Evolutionary conservation across 345 rosid genomes (phyloP).

Genomic region (Carallia brachiata): DNA sequence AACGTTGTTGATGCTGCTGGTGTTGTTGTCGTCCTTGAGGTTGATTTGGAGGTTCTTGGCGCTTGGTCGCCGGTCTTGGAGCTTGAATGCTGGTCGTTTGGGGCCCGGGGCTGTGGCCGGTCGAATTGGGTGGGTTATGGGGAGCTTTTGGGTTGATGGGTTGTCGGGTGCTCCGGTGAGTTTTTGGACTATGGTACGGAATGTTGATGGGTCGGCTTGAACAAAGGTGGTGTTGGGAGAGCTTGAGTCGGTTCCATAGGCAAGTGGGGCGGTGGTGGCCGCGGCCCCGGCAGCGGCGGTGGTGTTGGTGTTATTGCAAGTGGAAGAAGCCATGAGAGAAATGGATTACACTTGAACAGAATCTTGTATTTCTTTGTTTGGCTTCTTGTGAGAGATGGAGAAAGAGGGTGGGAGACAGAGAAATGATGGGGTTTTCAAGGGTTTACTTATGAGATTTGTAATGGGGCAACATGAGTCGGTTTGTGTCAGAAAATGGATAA

Average conservation of each 20-base stretch:
- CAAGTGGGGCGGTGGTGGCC: constrained; percentile 27
- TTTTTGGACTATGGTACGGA: constrained; percentile 81
- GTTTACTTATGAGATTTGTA: background rate
- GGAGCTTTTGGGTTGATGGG: constrained; percentile 47
- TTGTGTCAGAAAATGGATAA: background rate
- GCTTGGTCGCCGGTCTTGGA: constrained; percentile 73
- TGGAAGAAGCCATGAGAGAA: constrained; percentile 28
- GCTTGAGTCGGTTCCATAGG: constrained; percentile 45
- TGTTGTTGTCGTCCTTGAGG: constrained; percentile 37
- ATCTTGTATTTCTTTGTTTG: constrained; percentile 13
- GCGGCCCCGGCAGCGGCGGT: background rate
- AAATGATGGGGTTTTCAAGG: background rate
- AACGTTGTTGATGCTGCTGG: constrained; percentile 4
- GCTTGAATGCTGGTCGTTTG: constrained; percentile 61
- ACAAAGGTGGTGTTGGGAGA: constrained; percentile 78
- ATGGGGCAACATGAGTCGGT: background rate
- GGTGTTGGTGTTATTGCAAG: background rate
- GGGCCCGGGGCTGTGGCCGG: constrained; percentile 28
- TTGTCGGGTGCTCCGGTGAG: constrained; percentile 77
- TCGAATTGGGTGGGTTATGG: constrained; percentile 36
- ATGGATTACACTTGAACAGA: background rate
- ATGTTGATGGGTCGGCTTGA: constrained; percentile 80
- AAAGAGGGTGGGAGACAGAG: too few relatives aligned
- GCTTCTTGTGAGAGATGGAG: background rate
- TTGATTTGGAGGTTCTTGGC: constrained; percentile 68